Evolutionary conservation across 2,329 filamentous ascomycete species (phyloP).

Genomic region (Fonsecaea nubica): DNA sequence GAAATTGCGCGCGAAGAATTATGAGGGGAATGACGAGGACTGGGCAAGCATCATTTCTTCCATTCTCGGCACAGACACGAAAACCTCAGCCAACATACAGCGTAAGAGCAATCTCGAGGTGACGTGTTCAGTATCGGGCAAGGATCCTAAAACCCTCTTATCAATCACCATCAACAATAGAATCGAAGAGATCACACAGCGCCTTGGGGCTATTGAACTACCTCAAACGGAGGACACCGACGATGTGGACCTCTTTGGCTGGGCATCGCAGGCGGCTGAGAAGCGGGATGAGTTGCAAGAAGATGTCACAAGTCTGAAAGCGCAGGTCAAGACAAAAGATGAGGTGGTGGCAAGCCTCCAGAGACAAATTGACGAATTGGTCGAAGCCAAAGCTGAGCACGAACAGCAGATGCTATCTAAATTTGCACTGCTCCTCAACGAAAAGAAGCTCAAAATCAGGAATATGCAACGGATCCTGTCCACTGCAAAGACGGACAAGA

Average conservation of each 20-base stretch:
- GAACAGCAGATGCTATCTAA: conserved; percentile 64
- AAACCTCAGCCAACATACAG: conserved; percentile 8
- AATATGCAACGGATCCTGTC: conserved; percentile 65
- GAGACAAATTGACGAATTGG: conserved; percentile 63
- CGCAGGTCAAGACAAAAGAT: conserved; percentile 53
- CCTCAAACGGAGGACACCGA: conserved; percentile 59
- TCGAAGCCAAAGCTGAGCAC: conserved; percentile 62
- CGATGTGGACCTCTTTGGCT: conserved; percentile 63
- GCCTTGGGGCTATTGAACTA: conserved; percentile 61
- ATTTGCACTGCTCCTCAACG: conserved; percentile 64
- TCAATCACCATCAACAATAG: conserved; percentile 51
- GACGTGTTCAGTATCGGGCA: conserved; percentile 32
- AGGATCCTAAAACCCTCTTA: conserved; percentile 44
- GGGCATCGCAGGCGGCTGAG: conserved; percentile 58
- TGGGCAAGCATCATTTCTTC: conserved; percentile 49
- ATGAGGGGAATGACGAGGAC: conserved; percentile 52
- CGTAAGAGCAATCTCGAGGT: conserved; percentile 33
- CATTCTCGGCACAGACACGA: conserved; percentile 41
- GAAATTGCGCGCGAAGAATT: conserved; percentile 51
- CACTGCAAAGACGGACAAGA: conserved; percentile 54
- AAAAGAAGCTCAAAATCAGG: conserved; percentile 69
- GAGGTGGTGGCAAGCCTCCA: conserved; percentile 59
- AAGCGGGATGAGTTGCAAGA: conserved; percentile 52
- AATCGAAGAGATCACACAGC: conserved; percentile 61
- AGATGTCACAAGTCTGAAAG: conserved; percentile 51